These are phyloP conservation scores for Thelephora aurantiotincta DNA, from an alignment of 768 basidiomycete genomes.

Conservation along the genomic window DNA sequence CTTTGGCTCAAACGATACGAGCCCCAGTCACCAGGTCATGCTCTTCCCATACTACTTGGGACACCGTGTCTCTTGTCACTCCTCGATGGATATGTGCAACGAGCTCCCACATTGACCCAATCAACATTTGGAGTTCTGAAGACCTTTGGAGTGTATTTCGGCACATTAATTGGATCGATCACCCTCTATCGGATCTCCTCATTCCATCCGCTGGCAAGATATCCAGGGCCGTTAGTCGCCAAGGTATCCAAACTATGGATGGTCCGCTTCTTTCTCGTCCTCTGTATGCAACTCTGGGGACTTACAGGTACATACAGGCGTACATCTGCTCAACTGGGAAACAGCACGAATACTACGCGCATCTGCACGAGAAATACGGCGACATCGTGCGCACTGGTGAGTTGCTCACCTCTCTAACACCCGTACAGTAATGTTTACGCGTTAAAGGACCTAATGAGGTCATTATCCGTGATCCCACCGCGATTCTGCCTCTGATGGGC, in stretches of 20 bases:
- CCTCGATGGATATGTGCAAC: too few relatives aligned
- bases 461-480: slow-evolving; percentile 6
- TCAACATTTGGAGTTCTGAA: too few relatives aligned
- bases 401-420: not conserved
- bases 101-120: too few relatives aligned
- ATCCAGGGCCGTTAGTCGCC: slow-evolving; percentile 4
- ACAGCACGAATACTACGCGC: slow-evolving; percentile 10
- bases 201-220: slow-evolving; percentile 13
- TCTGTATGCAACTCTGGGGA: not conserved
- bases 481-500: slow-evolving; percentile 6
- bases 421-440: not conserved
- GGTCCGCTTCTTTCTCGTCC: not conserved
- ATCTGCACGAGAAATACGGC: slow-evolving; percentile 12
- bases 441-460: slow-evolving; percentile 7
- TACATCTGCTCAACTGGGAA: slow-evolving; percentile 9
- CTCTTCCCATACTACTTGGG: too few relatives aligned
- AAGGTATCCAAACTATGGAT: slow-evolving; percentile 9
- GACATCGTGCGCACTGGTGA: slow-evolving; percentile 13
- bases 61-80: too few relatives aligned
- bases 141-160: slow-evolving; percentile 4
- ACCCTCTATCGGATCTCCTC: slow-evolving; percentile 13
- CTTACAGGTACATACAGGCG: not conserved
- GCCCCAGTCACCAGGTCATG: too few relatives aligned
- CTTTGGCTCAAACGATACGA: too few relatives aligned
- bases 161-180: slow-evolving; percentile 7